Base-by-base conservation (phyloP, 768 basidiomycete species). In the Podaxis sp. region DNA sequence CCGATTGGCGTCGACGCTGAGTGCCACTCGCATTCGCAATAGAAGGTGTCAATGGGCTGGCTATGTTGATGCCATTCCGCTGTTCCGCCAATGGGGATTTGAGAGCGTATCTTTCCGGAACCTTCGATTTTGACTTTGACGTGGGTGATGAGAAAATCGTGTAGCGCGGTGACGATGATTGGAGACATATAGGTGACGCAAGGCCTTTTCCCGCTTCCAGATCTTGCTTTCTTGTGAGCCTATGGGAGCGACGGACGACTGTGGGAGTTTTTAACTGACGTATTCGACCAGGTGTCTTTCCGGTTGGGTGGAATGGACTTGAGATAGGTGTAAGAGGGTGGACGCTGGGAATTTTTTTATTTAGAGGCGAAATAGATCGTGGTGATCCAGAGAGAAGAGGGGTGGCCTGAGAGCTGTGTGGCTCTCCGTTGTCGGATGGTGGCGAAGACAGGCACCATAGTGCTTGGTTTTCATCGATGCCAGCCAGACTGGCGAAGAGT, bases 401-500 rank as follows among this genome's bases (percentile, higher is more conserved):
- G 12, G 37, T 65, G 41, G 15, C 55, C 60, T 5, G 64, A 33
- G 51, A 65, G 30, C 38, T 58, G n/a, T 56, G 54, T 20, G 56
- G 64, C 13, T 58, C 64, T 13, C 50, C 56, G 26, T 67, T 64
- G 20, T 67, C 64, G 6, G 71, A 72, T 38, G 68, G 36, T 66
- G 72, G 70, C 1, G 74, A 73, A 12, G 71, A 69, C 7, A 67
- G 44, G 72, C 74, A 75, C 74, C 75, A 77, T 24, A 64, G 63
- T 58, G 75, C 71, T 60, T 75, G 72, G 55, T 74, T 73, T 54
- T 73, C 75, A 22, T 74, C 71, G 2, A 78, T 71, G 2, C 76
- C 75, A 2, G 78, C 76, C 11, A 75, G 71, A 1, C 69, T 66
- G 0, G 82, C 85, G 63, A 89, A 90, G 2, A 90, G 68, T 3